Evolutionary conservation across 1,284 basidiomycete genomes (phyloP).

Genomic region (Malassezia nana): DNA sequence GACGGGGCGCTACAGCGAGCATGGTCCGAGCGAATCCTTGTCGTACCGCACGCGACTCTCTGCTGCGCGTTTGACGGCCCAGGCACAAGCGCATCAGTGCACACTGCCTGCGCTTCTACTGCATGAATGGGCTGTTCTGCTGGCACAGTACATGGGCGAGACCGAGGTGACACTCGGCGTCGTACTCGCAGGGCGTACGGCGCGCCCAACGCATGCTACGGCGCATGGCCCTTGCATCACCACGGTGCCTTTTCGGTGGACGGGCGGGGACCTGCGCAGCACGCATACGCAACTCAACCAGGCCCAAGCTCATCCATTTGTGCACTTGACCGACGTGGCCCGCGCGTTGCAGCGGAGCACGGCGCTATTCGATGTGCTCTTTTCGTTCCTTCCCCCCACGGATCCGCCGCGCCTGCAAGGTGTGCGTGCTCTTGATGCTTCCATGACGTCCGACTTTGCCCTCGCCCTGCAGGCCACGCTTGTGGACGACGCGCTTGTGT

Average conservation of each 20-base stretch:
- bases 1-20: constrained; percentile 21
- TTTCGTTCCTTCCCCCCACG: constrained; percentile 26
- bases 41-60: background rate
- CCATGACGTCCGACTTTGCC: constrained; percentile 33
- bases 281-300: constrained; percentile 17
- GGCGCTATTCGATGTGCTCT: constrained; percentile 33
- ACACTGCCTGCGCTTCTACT: constrained; percentile 33
- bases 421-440: constrained; percentile 13
- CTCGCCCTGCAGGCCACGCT: constrained; percentile 29
- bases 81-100: constrained; percentile 20
- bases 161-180: constrained; percentile 31
- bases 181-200: constrained; percentile 33
- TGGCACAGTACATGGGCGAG: constrained; percentile 31
- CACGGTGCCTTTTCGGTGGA: constrained; percentile 32
- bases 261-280: background rate
- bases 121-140: constrained; percentile 22
- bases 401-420: background rate
- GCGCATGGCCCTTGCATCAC: constrained; percentile 41
- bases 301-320: constrained; percentile 26
- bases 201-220: constrained; percentile 19
- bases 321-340: constrained; percentile 29
- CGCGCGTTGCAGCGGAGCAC: constrained; percentile 22
- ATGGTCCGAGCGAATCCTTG: background rate
- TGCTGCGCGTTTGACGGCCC: constrained; percentile 9
- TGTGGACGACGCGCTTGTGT: constrained; percentile 13